phyloP scores from a whole-genome alignment of 768 basidiomycete genomes.

The Lanmaoa rubissima region DNA sequence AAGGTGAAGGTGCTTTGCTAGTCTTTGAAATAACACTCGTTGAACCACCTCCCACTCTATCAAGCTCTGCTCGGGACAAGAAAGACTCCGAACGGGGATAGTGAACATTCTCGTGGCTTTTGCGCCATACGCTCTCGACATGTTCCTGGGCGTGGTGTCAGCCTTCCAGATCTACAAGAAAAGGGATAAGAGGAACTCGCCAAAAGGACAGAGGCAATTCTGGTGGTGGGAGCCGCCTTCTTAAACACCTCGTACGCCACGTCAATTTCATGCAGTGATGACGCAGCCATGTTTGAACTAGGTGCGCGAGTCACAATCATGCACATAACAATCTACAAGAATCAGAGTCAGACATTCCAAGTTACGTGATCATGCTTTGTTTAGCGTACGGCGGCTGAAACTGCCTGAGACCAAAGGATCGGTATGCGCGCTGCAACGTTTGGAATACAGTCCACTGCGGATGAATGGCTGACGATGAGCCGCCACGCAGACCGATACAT shows the following conservation, averaged over 20 bases:
- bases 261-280: slow-evolving; percentile 50
- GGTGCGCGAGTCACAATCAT: slow-evolving; percentile 52
- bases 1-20: slow-evolving; percentile 2
- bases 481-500: slow-evolving; percentile 73
- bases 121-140: slow-evolving; percentile 40
- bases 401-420: slow-evolving; percentile 62
- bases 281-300: slow-evolving; percentile 43
- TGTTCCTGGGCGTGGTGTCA: slow-evolving; percentile 32
- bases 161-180: not conserved
- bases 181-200: slow-evolving; percentile 30
- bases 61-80: slow-evolving; percentile 47
- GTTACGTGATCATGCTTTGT: not conserved
- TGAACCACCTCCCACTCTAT: slow-evolving; percentile 51
- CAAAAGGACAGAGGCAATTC: slow-evolving; percentile 44
- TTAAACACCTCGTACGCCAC: slow-evolving; percentile 44
- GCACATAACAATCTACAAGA: slow-evolving; percentile 55
- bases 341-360: not conserved
- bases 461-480: slow-evolving; percentile 48
- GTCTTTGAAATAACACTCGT: slow-evolving; percentile 42
- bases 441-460: slow-evolving; percentile 42
- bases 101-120: slow-evolving; percentile 43
- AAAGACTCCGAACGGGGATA: slow-evolving; percentile 24
- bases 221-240: slow-evolving; percentile 43
- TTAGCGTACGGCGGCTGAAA: slow-evolving; percentile 60
- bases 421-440: slow-evolving; percentile 45